A percentile compares a stretch with the other conserved stretches of the same genome.
Evolutionary conservation across 257 asterid species (phyloP).

Genomic region (Anisodus tanguticus): DNA sequence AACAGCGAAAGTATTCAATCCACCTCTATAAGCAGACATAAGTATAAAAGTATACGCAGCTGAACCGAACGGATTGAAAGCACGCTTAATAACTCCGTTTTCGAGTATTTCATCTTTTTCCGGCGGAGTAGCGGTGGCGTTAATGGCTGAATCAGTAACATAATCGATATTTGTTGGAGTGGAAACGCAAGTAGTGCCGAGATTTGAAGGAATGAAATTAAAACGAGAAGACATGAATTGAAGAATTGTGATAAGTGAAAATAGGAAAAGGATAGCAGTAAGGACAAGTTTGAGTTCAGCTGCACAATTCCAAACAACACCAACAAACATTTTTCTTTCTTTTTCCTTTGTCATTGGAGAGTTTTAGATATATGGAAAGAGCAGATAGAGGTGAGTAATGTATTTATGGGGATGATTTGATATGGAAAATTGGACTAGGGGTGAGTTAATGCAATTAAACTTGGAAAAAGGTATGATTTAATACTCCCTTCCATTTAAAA

Average conservation of each 20-base stretch:
- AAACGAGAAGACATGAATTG: conserved; percentile 70
- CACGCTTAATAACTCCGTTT: conserved; percentile 53
- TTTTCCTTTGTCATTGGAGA: conserved; percentile 36
- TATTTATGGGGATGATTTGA: no score
- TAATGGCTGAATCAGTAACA: not conserved
- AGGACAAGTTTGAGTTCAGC: conserved; percentile 67
- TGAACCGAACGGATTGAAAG: conserved; percentile 62
- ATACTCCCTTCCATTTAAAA: no score
- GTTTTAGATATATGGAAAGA: not conserved
- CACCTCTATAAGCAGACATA: conserved; percentile 96
- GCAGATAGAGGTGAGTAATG: not conserved
- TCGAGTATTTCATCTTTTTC: conserved; percentile 30
- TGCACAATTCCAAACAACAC: conserved; percentile 71
- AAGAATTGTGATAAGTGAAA: conserved; percentile 61
- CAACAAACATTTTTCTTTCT: conserved; percentile 62
- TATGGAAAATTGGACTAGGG: no score
- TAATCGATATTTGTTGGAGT: conserved; percentile 31
- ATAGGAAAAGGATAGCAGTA: conserved; percentile 64
- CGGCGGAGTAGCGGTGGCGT: not conserved
- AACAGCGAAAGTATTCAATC: conserved; percentile 68
- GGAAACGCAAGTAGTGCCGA: conserved; percentile 48
- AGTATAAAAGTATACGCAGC: conserved; percentile 82
- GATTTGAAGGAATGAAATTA: conserved; percentile 55
- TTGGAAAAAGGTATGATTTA: no score
- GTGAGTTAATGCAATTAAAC: no score